Evolutionary conservation across 495 filamentous ascomycete species (phyloP).

Genomic region (Podospora fimiseda): DNA sequence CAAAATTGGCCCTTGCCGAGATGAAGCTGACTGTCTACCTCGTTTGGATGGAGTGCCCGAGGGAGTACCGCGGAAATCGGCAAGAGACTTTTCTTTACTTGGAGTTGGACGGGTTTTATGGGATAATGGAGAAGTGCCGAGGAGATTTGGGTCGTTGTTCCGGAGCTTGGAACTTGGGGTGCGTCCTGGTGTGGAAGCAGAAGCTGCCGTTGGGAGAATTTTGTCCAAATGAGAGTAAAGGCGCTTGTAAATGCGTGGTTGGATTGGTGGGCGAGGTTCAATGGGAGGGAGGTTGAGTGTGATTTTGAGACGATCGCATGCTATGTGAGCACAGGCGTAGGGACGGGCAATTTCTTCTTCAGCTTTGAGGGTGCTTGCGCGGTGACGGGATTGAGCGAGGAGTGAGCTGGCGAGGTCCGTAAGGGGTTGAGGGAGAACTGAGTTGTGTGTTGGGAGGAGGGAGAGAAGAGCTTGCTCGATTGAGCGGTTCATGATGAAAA

Average conservation of each 20-base stretch:
- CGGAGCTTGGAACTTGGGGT: slow-evolving; percentile 34
- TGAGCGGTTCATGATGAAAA: slow-evolving; percentile 56
- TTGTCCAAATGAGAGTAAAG: slow-evolving; percentile 75
- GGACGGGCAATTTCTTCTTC: slow-evolving; percentile 84
- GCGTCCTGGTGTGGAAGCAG: slow-evolving; percentile 15
- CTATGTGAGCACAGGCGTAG: slow-evolving; percentile 87
- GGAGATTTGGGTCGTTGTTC: slow-evolving; percentile 10
- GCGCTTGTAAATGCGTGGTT: slow-evolving; percentile 75
- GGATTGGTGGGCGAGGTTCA: slow-evolving; percentile 72
- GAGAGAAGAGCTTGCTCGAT: slow-evolving; percentile 70
- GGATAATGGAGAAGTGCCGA: slow-evolving; percentile 15
- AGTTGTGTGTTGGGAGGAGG: slow-evolving; percentile 70
- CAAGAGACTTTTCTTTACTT: slow-evolving; percentile 31
- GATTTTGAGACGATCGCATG: slow-evolving; percentile 81
- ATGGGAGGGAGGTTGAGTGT: slow-evolving; percentile 78
- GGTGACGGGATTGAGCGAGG: slow-evolving; percentile 78
- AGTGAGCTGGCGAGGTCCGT: slow-evolving; percentile 70
- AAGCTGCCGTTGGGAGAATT: slow-evolving; percentile 48
- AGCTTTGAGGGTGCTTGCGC: slow-evolving; percentile 69
- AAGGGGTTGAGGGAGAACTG: slow-evolving; percentile 66
- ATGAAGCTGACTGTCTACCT: neutral
- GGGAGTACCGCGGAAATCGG: slow-evolving; percentile 23
- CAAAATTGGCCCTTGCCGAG: slow-evolving; percentile 25
- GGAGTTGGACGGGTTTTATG: slow-evolving; percentile 14
- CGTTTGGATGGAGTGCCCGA: slow-evolving; percentile 9